These are phyloP conservation scores for Xylaria bambusicola DNA, from an alignment of 495 filamentous ascomycete genomes.

Conservation along the genomic window DNA sequence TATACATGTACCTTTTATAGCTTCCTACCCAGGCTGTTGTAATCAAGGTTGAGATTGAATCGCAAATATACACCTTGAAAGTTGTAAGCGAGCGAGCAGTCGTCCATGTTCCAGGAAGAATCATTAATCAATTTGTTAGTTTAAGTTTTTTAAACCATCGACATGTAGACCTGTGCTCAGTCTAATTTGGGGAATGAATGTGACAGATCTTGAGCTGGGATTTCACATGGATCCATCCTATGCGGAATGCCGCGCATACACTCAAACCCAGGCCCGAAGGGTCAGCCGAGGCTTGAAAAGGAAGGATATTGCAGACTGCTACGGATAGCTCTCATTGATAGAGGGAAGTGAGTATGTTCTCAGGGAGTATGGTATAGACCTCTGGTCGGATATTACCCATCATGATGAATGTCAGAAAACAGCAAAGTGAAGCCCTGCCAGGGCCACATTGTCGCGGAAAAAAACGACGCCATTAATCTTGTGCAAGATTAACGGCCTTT, in stretches of 20 bases:
- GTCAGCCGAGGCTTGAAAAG: no score
- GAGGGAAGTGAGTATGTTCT: background rate
- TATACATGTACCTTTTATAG: no score
- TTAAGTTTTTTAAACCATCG: background rate
- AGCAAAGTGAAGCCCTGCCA: background rate
- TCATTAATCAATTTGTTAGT: background rate
- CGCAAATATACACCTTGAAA: background rate
- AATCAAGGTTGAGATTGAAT: background rate
- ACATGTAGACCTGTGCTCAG: background rate
- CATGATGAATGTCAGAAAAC: background rate
- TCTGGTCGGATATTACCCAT: constrained; percentile 1
- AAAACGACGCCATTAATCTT: no score
- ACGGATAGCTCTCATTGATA: background rate
- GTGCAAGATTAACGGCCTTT: no score
- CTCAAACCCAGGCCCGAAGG: background rate
- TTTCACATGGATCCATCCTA: background rate
- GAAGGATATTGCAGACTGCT: background rate
- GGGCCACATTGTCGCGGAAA: no score
- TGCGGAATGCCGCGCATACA: background rate
- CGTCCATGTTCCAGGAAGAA: no score
- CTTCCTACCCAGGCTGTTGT: no score
- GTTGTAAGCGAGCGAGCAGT: background rate
- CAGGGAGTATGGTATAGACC: background rate
- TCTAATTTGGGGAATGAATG: background rate
- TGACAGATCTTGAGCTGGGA: background rate